Conservation (phyloP, 345 rosid genomes). For the Eutrema heterophyllum region DNA sequence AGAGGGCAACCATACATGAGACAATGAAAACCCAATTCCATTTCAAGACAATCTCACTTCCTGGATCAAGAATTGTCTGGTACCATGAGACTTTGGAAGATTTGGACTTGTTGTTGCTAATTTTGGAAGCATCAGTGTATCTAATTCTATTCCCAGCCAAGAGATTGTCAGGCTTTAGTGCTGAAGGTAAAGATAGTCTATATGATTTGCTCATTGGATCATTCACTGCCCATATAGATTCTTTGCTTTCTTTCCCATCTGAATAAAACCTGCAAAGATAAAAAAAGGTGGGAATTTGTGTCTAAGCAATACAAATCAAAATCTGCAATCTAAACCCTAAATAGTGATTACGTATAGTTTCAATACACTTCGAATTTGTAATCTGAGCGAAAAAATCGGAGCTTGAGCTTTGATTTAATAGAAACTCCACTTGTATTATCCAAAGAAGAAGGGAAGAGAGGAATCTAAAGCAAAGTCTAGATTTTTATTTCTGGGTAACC, state of each 20-base stretch:
- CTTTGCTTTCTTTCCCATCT: slow-evolving; percentile 49
- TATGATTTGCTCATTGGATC: slow-evolving; percentile 46
- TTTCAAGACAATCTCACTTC: slow-evolving; percentile 66
- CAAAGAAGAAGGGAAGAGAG: not conserved
- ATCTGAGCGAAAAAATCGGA: not conserved
- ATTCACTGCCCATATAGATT: slow-evolving; percentile 39
- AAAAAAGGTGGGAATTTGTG: not conserved
- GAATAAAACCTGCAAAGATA: slow-evolving; percentile 59
- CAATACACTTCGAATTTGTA: not conserved
- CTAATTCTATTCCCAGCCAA: slow-evolving; percentile 42
- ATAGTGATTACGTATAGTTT: not conserved
- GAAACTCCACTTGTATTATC: not conserved
- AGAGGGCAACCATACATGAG: slow-evolving; percentile 77
- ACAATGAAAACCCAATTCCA: slow-evolving; percentile 87
- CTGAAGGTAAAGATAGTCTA: slow-evolving; percentile 44
- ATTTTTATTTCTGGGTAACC: slow-evolving; percentile 6
- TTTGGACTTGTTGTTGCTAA: slow-evolving; percentile 38
- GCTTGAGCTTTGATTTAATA: not conserved
- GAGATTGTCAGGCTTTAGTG: slow-evolving; percentile 47
- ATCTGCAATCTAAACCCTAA: not conserved
- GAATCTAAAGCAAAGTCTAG: slow-evolving; percentile 11
- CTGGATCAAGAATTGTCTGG: slow-evolving; percentile 78
- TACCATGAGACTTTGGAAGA: slow-evolving; percentile 49
- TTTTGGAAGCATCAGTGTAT: slow-evolving; percentile 39
- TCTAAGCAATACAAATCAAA: not conserved